phyloP scores from a whole-genome alignment of 2,329 filamentous ascomycete genomes.

The Paraphoma sp. region DNA sequence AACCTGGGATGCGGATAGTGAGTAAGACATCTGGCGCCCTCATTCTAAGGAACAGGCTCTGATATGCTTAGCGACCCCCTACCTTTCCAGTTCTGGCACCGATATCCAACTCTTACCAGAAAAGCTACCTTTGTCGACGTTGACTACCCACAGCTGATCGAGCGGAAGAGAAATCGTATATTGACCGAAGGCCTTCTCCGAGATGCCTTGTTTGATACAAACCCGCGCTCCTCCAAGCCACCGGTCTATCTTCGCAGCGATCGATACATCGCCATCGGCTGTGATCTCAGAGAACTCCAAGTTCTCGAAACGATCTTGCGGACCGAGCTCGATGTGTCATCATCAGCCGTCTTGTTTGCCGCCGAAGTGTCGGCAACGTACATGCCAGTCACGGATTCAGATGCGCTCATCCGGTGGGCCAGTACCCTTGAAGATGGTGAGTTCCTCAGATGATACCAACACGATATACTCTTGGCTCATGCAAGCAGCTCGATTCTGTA shows the following conservation, averaged over 20 bases:
- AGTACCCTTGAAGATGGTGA: conserved; percentile 71
- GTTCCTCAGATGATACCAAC: conserved; percentile 20
- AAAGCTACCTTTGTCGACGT: conserved; percentile 79
- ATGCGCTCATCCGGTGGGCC: conserved; percentile 81
- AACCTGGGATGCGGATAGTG: conserved; percentile 92
- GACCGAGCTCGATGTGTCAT: conserved; percentile 62
- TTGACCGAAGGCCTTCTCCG: conserved; percentile 58
- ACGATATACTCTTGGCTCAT: conserved; percentile 8
- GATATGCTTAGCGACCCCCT: conserved; percentile 72
- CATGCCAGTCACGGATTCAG: conserved; percentile 77
- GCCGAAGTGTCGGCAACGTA: conserved; percentile 93
- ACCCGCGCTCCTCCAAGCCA: conserved; percentile 32
- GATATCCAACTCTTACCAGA: conserved; percentile 65
- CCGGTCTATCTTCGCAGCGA: conserved; percentile 58
- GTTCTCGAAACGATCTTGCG: conserved; percentile 67
- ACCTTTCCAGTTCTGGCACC: conserved; percentile 80
- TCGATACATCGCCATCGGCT: conserved; percentile 80
- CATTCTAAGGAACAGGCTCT: background rate
- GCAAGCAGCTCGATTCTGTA: conserved; percentile 74
- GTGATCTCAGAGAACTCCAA: conserved; percentile 74
- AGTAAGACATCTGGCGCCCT: conserved; percentile 51
- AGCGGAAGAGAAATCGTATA: conserved; percentile 74
- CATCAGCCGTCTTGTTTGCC: conserved; percentile 75
- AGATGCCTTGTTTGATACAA: conserved; percentile 38
- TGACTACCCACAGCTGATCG: conserved; percentile 82